Base-by-base conservation (phyloP, 2,329 filamentous ascomycete genomes). In the Bisporella sp. region DNA sequence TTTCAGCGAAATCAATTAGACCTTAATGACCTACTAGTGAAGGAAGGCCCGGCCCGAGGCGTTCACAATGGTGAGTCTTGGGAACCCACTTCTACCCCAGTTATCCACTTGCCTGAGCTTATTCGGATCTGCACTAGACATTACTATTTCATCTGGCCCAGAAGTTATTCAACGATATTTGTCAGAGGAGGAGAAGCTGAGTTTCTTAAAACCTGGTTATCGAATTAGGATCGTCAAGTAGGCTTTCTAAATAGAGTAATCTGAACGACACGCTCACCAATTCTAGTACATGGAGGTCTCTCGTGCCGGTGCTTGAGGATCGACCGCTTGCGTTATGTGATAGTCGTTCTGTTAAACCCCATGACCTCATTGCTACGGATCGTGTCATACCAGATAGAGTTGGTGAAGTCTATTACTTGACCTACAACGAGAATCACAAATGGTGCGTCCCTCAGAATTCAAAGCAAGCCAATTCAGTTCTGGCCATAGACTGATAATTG, bases 371-470 rank as follows among this genome's bases (percentile, higher is more conserved):
- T 41, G 46, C 59, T 0, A 50, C 55, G 9, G 62, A 64, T 47
- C 52, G 59, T n/a, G 50, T 62, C 31, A 48, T 59, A 9, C 61
- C 60, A 28, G 45, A 56, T 33, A 35, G 48, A 8, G 51, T 55
- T 1, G 59, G 59, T 4, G 62, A 64, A 45, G 54, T 62, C 5
- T 63, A 60, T 39, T 64, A 62, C 41, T 39, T 61, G 11, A 56
- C 49, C 7, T 49, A 58, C 40, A 61, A 58, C 39, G 53, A 52
- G 29, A 51, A 56, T 2, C 61, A 63, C 35, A 9, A n/a, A 37
- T 37, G 35, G 35, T 37, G n/a, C n/a, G 35, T 21, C 21, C 21
- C 21, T 21, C 21, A 9, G 35, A n/a, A 8, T n/a, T n/a, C 8
- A 37, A 9, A 37, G 8, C 35, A 37, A 8, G 8, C 35, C 8